Conservation (phyloP, 1,284 basidiomycete species). For the Pseudozyma hubeiensis region DNA sequence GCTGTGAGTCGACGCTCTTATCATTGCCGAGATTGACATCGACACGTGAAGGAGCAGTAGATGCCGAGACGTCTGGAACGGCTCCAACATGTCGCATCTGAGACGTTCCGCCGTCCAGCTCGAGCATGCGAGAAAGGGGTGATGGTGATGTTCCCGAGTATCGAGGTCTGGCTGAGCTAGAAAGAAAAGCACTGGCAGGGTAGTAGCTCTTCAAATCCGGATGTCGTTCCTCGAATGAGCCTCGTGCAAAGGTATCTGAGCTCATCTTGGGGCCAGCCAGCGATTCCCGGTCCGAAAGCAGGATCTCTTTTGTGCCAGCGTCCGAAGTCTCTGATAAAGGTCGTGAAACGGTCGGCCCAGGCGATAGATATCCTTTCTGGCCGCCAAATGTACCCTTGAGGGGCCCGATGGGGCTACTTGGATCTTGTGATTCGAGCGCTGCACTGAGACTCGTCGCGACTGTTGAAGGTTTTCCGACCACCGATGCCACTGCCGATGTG, state of each 20-base stretch:
- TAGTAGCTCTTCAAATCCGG: conserved; percentile 21
- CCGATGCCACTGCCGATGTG: background rate
- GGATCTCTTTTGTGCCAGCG: conserved; percentile 27
- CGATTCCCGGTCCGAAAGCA: conserved; percentile 31
- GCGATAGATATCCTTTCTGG: conserved; percentile 2
- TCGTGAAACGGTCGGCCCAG: conserved; percentile 5
- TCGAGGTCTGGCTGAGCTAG: conserved; percentile 1
- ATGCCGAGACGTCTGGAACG: conserved; percentile 10
- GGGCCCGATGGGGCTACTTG: background rate
- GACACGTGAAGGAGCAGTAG: background rate
- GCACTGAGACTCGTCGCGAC: conserved; percentile 14
- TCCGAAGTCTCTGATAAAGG: conserved; percentile 21
- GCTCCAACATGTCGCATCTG: conserved; percentile 18
- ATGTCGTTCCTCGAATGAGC: conserved; percentile 19
- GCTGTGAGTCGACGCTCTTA: background rate
- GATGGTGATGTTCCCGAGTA: background rate
- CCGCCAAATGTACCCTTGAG: background rate
- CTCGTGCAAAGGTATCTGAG: conserved; percentile 13
- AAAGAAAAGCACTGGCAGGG: conserved; percentile 4
- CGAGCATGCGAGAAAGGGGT: conserved; percentile 13
- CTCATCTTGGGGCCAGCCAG: conserved; percentile 6
- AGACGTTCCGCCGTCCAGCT: conserved; percentile 5
- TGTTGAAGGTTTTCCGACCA: conserved; percentile 1
- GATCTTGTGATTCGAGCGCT: background rate
- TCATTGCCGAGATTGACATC: background rate